phyloP scores from a whole-genome alignment of 2,329 filamentous ascomycete genomes.

The Diaporthe citri region DNA sequence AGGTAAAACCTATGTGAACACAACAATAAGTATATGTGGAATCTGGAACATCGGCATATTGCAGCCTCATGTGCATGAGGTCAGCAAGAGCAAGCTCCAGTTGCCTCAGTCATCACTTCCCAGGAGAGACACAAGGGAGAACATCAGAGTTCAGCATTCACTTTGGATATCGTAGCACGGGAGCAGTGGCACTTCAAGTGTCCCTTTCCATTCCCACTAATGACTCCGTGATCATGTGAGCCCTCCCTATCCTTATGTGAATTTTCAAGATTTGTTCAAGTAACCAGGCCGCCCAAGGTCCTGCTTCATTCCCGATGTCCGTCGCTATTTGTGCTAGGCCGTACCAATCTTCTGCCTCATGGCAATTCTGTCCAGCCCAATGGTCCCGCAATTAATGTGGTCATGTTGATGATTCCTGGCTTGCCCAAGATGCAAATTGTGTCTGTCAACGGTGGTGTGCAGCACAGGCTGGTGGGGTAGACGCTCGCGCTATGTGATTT shows the following conservation, averaged over 20 bases:
- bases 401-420: constrained; percentile 1
- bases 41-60: too few relatives aligned
- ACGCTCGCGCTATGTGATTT: constrained; percentile 24
- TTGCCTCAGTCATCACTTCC: neutral
- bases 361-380: neutral
- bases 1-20: neutral
- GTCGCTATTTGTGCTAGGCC: constrained; percentile 6
- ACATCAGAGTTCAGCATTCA: too few relatives aligned
- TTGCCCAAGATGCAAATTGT: constrained; percentile 1
- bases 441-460: neutral
- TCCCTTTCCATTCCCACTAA: constrained; percentile 25
- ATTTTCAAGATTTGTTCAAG: constrained; percentile 10
- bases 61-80: neutral
- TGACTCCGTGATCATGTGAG: constrained; percentile 27
- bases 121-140: neutral
- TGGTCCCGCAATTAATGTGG: constrained; percentile 5
- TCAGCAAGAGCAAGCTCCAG: neutral
- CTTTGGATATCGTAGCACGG: neutral
- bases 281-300: neutral
- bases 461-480: neutral
- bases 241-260: constrained; percentile 19
- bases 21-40: too few relatives aligned
- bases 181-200: neutral
- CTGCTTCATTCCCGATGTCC: constrained; percentile 9
- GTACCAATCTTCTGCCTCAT: constrained; percentile 5